phyloP scores from a whole-genome alignment of 495 filamentous ascomycete genomes.

The Tirmania nivea region DNA sequence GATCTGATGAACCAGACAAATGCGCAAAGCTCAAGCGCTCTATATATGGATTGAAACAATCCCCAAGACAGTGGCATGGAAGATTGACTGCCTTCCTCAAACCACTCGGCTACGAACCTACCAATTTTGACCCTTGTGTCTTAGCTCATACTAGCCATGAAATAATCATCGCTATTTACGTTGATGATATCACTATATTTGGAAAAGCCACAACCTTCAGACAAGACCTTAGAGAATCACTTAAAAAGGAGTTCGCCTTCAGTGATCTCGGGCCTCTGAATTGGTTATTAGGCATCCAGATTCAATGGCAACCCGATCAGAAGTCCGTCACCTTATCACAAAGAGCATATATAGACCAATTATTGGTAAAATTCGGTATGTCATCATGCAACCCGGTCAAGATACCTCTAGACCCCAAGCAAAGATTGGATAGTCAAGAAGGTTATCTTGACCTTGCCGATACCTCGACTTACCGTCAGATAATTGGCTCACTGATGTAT shows the following conservation, averaged over 20 bases:
- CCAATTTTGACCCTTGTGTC: constrained; percentile 5
- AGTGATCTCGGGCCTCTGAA: background rate
- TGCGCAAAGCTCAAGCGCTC: background rate
- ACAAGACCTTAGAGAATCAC: background rate
- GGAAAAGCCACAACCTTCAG: constrained; percentile 1
- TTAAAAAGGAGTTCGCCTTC: background rate
- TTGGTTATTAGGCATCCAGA: background rate
- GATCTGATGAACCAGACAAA: constrained; percentile 1
- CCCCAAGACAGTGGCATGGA: constrained; percentile 6
- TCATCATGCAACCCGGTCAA: background rate
- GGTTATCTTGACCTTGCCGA: background rate
- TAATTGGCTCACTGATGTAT: constrained; percentile 7
- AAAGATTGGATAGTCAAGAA: background rate
- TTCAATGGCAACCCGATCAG: background rate
- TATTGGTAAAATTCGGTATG: background rate
- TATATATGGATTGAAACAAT: constrained; percentile 12
- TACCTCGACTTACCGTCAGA: background rate
- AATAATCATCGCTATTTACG: background rate
- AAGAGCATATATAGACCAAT: background rate
- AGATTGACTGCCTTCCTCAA: constrained; percentile 1
- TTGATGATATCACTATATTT: background rate
- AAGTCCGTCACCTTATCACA: background rate
- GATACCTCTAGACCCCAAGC: background rate
- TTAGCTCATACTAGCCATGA: background rate
- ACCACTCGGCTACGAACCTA: background rate